phyloP scores from a whole-genome alignment of 2,329 filamentous ascomycete genomes.

The Sporothrix variecibatus region DNA sequence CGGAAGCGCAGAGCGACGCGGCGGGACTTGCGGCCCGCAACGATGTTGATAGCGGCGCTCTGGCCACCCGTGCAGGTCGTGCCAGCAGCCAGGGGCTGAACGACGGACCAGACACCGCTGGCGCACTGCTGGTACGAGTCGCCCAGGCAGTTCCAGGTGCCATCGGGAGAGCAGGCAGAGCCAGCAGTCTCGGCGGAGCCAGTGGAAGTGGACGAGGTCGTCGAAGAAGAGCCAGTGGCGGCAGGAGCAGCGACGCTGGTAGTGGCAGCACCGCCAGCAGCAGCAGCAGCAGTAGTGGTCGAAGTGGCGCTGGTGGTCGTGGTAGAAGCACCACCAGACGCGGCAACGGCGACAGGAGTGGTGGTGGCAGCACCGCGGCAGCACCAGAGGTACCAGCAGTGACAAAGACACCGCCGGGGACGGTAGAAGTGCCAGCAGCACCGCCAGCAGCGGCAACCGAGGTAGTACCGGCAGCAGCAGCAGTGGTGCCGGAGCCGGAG shows the following conservation, averaged over 20 bases:
- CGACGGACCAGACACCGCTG: constrained; percentile 48
- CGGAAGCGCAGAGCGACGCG: constrained; percentile 29
- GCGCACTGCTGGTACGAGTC: constrained; percentile 56
- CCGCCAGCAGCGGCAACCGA: constrained; percentile 26
- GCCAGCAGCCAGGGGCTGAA: constrained; percentile 47
- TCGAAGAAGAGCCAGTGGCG: constrained; percentile 20
- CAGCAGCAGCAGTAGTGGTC: neutral
- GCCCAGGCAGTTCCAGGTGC: constrained; percentile 53
- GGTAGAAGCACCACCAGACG: neutral
- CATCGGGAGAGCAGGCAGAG: constrained; percentile 49
- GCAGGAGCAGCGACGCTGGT: neutral
- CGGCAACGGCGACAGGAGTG: neutral
- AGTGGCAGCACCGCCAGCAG: constrained; percentile 5
- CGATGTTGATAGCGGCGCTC: constrained; percentile 33
- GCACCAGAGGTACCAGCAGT: constrained; percentile 33
- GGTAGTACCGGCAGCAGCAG: neutral
- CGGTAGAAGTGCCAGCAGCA: constrained; percentile 32
- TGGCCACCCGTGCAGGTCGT: constrained; percentile 48
- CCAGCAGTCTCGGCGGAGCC: constrained; percentile 43
- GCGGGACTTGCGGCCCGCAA: constrained; percentile 33
- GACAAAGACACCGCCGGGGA: constrained; percentile 47
- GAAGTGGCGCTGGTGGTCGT: constrained; percentile 28
- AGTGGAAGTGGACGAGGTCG: constrained; percentile 25
- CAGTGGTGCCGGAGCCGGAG: constrained; percentile 17
- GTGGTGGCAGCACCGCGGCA: constrained; percentile 19